Evolutionary conservation across 495 filamentous ascomycete species (phyloP).

Genomic region (Neurospora sublineolata): DNA sequence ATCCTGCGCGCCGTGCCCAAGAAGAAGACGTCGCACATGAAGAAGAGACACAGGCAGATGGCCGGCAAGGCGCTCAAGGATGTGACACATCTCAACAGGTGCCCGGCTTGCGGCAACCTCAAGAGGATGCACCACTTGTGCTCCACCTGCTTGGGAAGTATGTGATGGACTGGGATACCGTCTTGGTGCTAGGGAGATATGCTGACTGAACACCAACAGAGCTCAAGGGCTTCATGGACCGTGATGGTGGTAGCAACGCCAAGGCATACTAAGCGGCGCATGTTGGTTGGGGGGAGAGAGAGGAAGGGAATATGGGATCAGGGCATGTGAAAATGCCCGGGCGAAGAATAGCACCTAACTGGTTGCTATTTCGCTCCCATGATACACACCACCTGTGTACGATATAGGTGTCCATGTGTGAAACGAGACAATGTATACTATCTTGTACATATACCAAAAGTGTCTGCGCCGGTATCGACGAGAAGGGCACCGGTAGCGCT

Average conservation of each 20-base stretch:
- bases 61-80: slow-evolving; percentile 91
- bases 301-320: neutral
- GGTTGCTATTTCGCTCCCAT: neutral
- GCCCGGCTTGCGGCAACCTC: slow-evolving; percentile 71
- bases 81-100: slow-evolving; percentile 71
- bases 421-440: neutral
- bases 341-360: neutral
- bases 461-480: neutral
- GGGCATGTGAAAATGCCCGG: neutral
- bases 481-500: neutral
- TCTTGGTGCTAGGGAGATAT: neutral
- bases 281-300: neutral
- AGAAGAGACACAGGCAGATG: slow-evolving; percentile 85
- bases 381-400: neutral
- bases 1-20: slow-evolving; percentile 90
- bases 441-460: neutral
- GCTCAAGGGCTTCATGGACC: slow-evolving; percentile 22
- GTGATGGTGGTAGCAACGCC: slow-evolving; percentile 7
- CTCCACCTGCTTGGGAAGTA: slow-evolving; percentile 52
- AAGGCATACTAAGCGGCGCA: neutral
- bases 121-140: slow-evolving; percentile 87
- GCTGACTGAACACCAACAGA: slow-evolving; percentile 17
- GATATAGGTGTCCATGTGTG: neutral
- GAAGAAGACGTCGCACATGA: slow-evolving; percentile 97
- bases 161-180: slow-evolving; percentile 4